phyloP scores from a whole-genome alignment of 2,329 filamentous ascomycete genomes.

The Arthroderma sp. region DNA sequence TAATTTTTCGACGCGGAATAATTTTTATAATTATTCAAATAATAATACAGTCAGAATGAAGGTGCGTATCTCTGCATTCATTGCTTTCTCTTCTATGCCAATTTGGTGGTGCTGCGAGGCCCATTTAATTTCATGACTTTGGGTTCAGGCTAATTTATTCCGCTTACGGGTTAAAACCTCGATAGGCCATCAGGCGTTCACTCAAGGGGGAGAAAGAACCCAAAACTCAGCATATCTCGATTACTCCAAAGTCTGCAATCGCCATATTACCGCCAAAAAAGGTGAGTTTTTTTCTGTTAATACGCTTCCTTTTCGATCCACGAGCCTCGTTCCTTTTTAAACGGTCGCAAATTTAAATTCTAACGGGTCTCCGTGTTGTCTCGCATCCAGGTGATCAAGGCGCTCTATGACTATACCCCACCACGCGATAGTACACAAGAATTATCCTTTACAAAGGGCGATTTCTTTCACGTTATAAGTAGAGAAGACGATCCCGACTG shows the following conservation, averaged over 20 bases:
- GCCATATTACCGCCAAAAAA: conserved; percentile 89
- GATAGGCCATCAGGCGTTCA: conserved; percentile 67
- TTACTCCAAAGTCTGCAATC: conserved; percentile 71
- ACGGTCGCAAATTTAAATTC: background rate
- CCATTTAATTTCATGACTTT: background rate
- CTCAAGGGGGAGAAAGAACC: conserved; percentile 76
- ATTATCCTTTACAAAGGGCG: conserved; percentile 82
- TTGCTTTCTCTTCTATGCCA: too few species aligned
- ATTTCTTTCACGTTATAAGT: conserved; percentile 96
- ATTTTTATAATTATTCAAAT: too few species aligned
- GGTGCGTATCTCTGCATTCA: too few species aligned
- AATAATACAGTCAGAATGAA: too few species aligned
- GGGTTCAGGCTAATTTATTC: conserved; percentile 5
- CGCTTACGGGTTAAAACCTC: background rate
- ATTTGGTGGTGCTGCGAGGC: too few species aligned
- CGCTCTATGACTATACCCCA: conserved; percentile 83
- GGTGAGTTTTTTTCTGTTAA: conserved; percentile 38
- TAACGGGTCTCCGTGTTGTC: background rate
- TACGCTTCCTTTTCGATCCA: conserved; percentile 5
- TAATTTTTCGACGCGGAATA: too few species aligned
- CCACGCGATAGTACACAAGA: conserved; percentile 53
- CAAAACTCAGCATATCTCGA: conserved; percentile 58
- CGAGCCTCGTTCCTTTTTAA: background rate
- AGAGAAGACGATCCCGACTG: conserved; percentile 89
- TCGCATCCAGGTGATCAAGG: conserved; percentile 64